Conservation (phyloP, 2,329 filamentous ascomycete species). For the Penicillium decumbens region DNA sequence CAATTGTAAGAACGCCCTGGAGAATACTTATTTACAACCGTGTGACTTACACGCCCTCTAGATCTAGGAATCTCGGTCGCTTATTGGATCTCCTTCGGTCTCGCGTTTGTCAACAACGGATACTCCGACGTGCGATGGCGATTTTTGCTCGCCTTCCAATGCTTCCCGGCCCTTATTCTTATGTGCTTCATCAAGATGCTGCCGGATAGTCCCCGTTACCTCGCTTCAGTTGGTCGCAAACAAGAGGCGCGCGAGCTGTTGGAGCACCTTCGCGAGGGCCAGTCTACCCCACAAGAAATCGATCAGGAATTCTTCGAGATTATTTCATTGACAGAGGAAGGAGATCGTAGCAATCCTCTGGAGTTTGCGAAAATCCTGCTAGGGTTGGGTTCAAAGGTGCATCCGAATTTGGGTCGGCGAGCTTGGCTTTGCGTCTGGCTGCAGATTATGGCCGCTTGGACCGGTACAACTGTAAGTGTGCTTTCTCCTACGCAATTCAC, state of each 20-base stretch:
- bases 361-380: constrained; percentile 39
- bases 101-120: constrained; percentile 32
- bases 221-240: constrained; percentile 38
- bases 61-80: constrained; percentile 46
- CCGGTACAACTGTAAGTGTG: constrained; percentile 38
- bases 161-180: constrained; percentile 29
- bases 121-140: constrained; percentile 35
- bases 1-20: constrained; percentile 36
- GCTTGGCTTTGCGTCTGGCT: constrained; percentile 45
- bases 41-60: constrained; percentile 8
- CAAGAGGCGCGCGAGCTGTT: constrained; percentile 48
- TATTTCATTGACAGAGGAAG: constrained; percentile 27
- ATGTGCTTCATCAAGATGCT: constrained; percentile 29
- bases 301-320: constrained; percentile 37
- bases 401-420: constrained; percentile 35
- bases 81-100: constrained; percentile 37
- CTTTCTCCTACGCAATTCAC: no score
- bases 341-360: constrained; percentile 34
- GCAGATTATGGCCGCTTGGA: constrained; percentile 47
- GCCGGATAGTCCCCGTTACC: constrained; percentile 32
- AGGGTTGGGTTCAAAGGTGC: constrained; percentile 30
- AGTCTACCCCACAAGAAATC: constrained; percentile 24
- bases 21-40: no score
- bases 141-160: constrained; percentile 35
- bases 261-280: constrained; percentile 30